Evolutionary conservation across 2,329 filamentous ascomycete genomes (phyloP), one percentile per base, ranked within the genome.

Genomic region (Aspergillus fumigatus): DNA sequence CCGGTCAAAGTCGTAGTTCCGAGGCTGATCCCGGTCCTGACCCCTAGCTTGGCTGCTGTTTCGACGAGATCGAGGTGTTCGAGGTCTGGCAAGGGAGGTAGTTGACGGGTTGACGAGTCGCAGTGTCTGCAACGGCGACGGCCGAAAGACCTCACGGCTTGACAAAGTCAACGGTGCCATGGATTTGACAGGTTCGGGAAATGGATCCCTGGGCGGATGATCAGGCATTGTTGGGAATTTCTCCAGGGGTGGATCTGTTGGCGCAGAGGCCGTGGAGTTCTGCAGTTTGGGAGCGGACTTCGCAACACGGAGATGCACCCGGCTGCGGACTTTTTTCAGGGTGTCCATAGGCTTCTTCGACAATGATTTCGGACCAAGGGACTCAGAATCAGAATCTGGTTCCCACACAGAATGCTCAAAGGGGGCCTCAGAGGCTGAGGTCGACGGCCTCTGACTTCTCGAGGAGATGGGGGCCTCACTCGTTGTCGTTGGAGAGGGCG

Each of bases 391-490:
- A 0, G 73, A 75, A 49, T 75, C 73, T 0, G 73, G 74, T 48
- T 75, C 73, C 73, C 73, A 75, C 0, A 75, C 71, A 0, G 73
- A 75, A 19, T 73, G 73, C 53, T 75, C 73, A 23, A 64, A 67
- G 51, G 68, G 60, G 5, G 62, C 65, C 25, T 73, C 72, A 6
- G 70, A 69, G 0, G 67, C 63, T 1, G 72, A 73, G 2, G 65
- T 73, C 0, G 70, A 73, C 1, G 72, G 69, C 4, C 71, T 55
- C 11, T 71, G 67, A 54, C 66, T 68, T 1, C 35, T 50, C 6
- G 67, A 70, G 27, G 62, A 62, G n/a, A 59, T 59, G 2, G 67
- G 71, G 51, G 59, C 63, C 26, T 67, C 65, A 7, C 66, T 64
- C 2, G 70, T 67, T 40, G 72, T 66, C 0, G 67, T 64, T 19